phyloP scores from a whole-genome alignment of 192 early-diverging fungal species.

The Backusella luteola region DNA sequence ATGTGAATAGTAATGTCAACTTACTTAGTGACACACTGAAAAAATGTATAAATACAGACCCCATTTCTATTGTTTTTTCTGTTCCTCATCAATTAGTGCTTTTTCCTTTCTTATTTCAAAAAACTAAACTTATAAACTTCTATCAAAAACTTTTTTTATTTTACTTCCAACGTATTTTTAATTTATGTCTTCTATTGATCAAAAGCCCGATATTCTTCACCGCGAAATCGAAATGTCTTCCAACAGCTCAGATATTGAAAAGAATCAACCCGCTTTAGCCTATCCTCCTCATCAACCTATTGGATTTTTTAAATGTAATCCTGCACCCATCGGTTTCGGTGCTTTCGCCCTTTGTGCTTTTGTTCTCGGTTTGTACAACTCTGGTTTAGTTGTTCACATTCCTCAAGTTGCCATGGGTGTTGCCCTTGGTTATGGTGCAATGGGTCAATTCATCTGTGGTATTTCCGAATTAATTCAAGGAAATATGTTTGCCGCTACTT shows the following conservation, averaged over 20 bases:
- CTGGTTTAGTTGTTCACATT: constrained; percentile 1
- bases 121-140: not conserved
- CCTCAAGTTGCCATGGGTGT: constrained; percentile 28
- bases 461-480: constrained; percentile 19
- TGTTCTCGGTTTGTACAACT: constrained; percentile 19
- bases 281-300: not conserved
- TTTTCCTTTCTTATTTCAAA: not conserved
- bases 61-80: constrained; percentile 1
- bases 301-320: constrained; percentile 2
- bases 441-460: constrained; percentile 21
- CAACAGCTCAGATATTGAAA: not conserved
- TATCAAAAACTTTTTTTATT: not conserved
- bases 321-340: constrained; percentile 21
- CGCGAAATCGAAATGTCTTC: constrained; percentile 5
- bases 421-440: constrained; percentile 13
- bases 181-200: not conserved
- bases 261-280: not conserved
- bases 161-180: not conserved
- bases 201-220: not conserved
- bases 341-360: constrained; percentile 25
- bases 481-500: constrained; percentile 25
- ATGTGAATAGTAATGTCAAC: not conserved
- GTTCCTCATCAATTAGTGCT: not conserved
- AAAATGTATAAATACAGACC: not conserved
- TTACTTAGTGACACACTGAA: not conserved